These are phyloP conservation scores for Alternaria triticimaculans DNA, from an alignment of 2,329 filamentous ascomycete genomes.

Conservation along the genomic window DNA sequence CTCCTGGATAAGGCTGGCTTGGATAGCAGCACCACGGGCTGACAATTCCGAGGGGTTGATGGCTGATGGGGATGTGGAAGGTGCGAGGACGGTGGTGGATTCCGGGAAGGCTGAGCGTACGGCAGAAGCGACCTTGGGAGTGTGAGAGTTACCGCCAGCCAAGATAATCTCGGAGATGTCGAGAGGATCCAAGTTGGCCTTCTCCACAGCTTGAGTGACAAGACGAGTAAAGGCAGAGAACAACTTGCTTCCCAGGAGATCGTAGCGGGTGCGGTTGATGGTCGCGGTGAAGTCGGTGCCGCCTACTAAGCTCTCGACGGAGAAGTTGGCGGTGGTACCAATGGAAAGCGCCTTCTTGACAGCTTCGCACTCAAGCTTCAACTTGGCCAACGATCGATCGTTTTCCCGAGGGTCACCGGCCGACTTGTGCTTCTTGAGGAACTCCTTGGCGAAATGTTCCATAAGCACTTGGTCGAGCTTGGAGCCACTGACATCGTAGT, in stretches of 20 bases:
- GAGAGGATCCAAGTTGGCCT: constrained; percentile 88
- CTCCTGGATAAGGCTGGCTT: constrained; percentile 91
- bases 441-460: constrained; percentile 98
- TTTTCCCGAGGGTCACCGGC: constrained; percentile 77
- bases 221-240: constrained; percentile 88
- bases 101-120: constrained; percentile 81
- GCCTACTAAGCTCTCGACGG: constrained; percentile 86
- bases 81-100: constrained; percentile 78
- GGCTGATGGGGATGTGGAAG: constrained; percentile 75
- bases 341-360: constrained; percentile 92
- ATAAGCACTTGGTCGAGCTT: constrained; percentile 90
- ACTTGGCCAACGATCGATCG: constrained; percentile 82
- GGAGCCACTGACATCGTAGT: constrained; percentile 89
- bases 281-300: constrained; percentile 91
- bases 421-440: constrained; percentile 92
- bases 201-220: constrained; percentile 84
- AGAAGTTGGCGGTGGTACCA: constrained; percentile 87
- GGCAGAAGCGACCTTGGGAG: constrained; percentile 87
- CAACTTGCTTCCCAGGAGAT: constrained; percentile 84
- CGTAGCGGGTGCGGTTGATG: constrained; percentile 92
- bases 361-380: constrained; percentile 88
- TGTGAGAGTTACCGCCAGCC: constrained; percentile 90
- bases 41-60: constrained; percentile 94
- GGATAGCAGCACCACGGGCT: constrained; percentile 89
- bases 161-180: constrained; percentile 96